These are phyloP conservation scores for Lachancea thermotolerans DNA, from an alignment of 805 yeast genomes.

Conservation along the genomic window DNA sequence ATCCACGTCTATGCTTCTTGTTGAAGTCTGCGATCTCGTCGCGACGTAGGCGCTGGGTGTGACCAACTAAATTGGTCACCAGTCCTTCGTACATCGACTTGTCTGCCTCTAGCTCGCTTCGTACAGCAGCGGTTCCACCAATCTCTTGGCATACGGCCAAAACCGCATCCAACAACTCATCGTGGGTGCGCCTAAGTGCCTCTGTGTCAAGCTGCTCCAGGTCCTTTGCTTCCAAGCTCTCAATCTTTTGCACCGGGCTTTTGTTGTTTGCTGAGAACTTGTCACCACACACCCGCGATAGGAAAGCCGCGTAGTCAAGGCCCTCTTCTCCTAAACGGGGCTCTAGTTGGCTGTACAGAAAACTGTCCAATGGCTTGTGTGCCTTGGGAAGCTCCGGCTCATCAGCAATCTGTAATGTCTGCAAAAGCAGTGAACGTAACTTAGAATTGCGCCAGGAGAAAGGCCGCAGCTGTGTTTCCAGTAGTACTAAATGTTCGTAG, in stretches of 20 bases:
- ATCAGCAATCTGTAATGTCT: constrained; percentile 23
- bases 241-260: not conserved
- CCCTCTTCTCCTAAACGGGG: not conserved
- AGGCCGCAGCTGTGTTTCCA: constrained; percentile 17
- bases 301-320: not conserved
- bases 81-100: constrained; percentile 77
- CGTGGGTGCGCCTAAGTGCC: constrained; percentile 20
- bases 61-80: constrained; percentile 84
- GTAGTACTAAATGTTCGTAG: constrained; percentile 26
- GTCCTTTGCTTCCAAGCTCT: constrained; percentile 9
- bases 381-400: constrained; percentile 3
- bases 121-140: constrained; percentile 33
- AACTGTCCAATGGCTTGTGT: not conserved
- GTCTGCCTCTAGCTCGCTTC: constrained; percentile 48
- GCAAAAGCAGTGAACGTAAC: constrained; percentile 20
- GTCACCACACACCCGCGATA: not conserved
- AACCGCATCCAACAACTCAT: constrained; percentile 23
- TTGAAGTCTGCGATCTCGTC: constrained; percentile 35
- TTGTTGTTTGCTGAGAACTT: not conserved
- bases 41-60: constrained; percentile 73
- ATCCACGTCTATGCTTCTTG: constrained; percentile 26
- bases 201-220: constrained; percentile 7
- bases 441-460: constrained; percentile 26
- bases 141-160: constrained; percentile 27
- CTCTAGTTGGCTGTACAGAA: not conserved